Base-by-base conservation (phyloP, 1,284 basidiomycete genomes). In the Neonothopanus nambi region DNA sequence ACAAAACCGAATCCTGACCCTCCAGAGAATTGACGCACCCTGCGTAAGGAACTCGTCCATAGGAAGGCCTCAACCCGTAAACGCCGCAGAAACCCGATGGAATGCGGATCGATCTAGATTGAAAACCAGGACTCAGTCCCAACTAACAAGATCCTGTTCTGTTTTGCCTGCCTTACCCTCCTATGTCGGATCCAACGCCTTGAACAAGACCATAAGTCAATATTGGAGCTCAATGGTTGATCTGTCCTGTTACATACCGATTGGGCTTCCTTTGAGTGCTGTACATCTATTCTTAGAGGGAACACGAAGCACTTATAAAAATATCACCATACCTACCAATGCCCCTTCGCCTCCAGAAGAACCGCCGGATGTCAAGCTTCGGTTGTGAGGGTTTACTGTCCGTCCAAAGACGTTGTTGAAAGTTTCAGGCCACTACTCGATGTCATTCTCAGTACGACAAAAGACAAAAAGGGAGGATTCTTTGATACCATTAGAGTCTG, bases 111-210 rank as follows among this genome's bases (percentile, higher is more conserved):
- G 85, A 87, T 3, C 83, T 84, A 53, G 30, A 20, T 44, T 21
- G 12, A 30, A 45, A 42, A 8, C 3, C 18, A 23, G 35, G 41
- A 24, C 13, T 44, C 30, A 35, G 0, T 33, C 30, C 9, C 30
- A n/a, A n/a, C n/a, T n/a, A n/a, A 17, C 13, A 28, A 15, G 23
- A 24, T 26, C 18, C 15, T 15, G 12, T 6, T 39, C 70, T 35
- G 46, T 30, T 45, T 17, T 18, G 7, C 13, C 3, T n/a, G 20
- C 38, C 71, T 56, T 55, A 80, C 72, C 87, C 88, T 51, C 86
- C 87, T 45, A 89, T 81, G 64, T 90, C 87, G 5, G 85, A 85
- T 7, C 87, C 87, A 1, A 90, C 78, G 11, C 87, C 88, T 18
- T 12, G 12, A 36, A 13, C 18, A 3, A 40, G 8, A n/a, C n/a